Base-by-base conservation (phyloP, 2,329 filamentous ascomycete species). In the Fusarium agapanthi region DNA sequence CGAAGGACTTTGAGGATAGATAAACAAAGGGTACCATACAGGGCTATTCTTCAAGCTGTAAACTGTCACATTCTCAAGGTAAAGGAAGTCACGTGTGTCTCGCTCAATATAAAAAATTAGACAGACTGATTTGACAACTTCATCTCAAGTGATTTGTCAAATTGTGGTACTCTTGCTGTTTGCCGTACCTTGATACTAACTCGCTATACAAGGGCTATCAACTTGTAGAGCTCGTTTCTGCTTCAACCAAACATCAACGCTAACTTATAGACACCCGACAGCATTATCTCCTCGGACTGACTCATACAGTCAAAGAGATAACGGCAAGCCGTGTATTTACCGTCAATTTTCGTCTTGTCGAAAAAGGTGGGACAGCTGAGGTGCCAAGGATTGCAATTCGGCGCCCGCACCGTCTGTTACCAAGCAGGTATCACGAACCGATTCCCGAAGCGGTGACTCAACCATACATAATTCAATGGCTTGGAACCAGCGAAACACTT, bases 21-120 rank as follows among this genome's bases (percentile, higher is more conserved):
- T 6, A 12, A 26, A 8, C 18, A 8, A 15, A 15, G 1, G 2
- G 3, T 7, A 8, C 1, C 6, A 4, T 1, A 0, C 2, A 13
- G 4, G 13, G 11, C 3, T 26, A 8, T 20, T 9, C 3, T 6
- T 12, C 6, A 18, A 51, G 9, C 18, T 51, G 24, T 26, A 2
- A 50, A 24, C 8, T 11, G 2, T 6, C 16, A 12, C 16, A 26
- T 12, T 51, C n/a, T 26, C 6, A 6, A 10, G 13, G 6, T 3
- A 4, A 11, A 51, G 1, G 4, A 12, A 15, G 30, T 6, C 12
- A 3, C 2, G 12, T 9, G 20, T 9, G 14, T 13, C n/a, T 35
- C 30, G 0, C 4, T 10, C 5, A 3, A 12, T 1, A 20, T 20
- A 13, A 8, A 35, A 1, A 3, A 4, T 2, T 35, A 35, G 4